A percentile compares a stretch with the other conserved stretches of the same genome.
These are phyloP conservation scores for Dothistroma pini DNA, from an alignment of 2,329 filamentous ascomycete species.

Conservation along the genomic window DNA sequence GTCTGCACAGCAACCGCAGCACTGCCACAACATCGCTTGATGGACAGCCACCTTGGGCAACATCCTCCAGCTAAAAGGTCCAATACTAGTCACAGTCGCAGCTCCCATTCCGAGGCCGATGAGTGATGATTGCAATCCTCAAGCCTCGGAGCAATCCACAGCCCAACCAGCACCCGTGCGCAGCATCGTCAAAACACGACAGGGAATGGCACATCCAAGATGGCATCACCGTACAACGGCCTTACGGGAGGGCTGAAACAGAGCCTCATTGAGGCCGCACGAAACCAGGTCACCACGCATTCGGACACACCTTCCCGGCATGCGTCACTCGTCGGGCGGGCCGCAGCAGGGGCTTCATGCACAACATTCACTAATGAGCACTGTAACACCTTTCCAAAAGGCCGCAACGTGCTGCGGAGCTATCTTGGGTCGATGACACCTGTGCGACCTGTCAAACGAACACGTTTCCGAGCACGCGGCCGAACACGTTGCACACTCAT, in stretches of 20 bases:
- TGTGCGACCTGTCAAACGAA: background rate
- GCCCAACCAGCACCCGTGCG: background rate
- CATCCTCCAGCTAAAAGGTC: too few species aligned
- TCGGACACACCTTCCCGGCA: background rate
- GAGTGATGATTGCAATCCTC: background rate
- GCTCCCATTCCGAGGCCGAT: background rate
- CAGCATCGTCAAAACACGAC: background rate
- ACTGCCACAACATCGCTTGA: too few species aligned
- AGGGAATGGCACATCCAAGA: background rate
- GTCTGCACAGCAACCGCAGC: too few species aligned
- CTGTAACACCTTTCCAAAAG: background rate
- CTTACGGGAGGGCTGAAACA: background rate
- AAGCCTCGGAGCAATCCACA: background rate
- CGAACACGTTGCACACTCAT: background rate
- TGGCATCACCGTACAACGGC: background rate
- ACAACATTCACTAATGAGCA: background rate
- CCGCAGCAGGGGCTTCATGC: background rate
- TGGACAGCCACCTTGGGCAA: too few species aligned
- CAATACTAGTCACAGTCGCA: background rate
- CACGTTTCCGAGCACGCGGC: background rate
- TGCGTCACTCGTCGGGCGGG: background rate
- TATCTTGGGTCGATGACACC: background rate
- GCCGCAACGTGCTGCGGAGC: background rate
- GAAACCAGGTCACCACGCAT: too few species aligned
- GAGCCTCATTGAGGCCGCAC: background rate